Percentiles rank a stretch among this genome's conserved stretches.
These are phyloP conservation scores for Crithidia mellificae DNA, from an alignment of 208 protist genomes.

Conservation along the genomic window DNA sequence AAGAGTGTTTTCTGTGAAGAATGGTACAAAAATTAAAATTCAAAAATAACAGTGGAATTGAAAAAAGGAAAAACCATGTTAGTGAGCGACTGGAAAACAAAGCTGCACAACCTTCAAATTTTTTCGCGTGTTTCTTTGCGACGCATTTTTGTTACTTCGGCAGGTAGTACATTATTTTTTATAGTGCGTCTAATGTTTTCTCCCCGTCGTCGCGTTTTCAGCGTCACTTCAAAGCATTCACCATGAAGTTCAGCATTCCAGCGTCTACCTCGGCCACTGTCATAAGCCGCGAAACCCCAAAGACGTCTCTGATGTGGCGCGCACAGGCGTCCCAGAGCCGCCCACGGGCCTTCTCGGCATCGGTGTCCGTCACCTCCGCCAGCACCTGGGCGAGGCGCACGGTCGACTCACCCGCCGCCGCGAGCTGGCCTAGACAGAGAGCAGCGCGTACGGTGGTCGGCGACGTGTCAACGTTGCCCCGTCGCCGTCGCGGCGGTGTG, in stretches of 20 bases:
- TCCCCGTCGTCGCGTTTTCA: not conserved
- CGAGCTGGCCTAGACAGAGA: conserved; percentile 20
- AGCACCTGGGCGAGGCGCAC: conserved; percentile 22
- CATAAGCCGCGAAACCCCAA: conserved; percentile 23
- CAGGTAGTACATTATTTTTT: no score
- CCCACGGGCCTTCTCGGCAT: conserved; percentile 1
- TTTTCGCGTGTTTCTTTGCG: no score
- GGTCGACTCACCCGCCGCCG: not conserved
- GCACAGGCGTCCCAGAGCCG: conserved; percentile 26
- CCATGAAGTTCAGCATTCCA: conserved; percentile 18
- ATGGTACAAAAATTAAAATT: no score
- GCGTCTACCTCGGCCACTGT: conserved; percentile 17
- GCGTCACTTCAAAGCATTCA: no score
- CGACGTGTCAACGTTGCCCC: no score
- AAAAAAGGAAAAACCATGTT: no score
- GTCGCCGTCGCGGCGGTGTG: not conserved
- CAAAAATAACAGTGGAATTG: no score
- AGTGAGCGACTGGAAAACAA: no score
- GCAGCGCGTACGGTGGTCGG: not conserved
- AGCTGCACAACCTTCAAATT: no score
- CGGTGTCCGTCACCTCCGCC: conserved; percentile 7
- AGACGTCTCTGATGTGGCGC: conserved; percentile 5
- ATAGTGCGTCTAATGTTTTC: no score
- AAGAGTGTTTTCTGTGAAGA: no score
- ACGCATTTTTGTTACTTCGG: no score